Base-by-base conservation (phyloP, 805 yeast species). In the Suhomyces sp. region DNA sequence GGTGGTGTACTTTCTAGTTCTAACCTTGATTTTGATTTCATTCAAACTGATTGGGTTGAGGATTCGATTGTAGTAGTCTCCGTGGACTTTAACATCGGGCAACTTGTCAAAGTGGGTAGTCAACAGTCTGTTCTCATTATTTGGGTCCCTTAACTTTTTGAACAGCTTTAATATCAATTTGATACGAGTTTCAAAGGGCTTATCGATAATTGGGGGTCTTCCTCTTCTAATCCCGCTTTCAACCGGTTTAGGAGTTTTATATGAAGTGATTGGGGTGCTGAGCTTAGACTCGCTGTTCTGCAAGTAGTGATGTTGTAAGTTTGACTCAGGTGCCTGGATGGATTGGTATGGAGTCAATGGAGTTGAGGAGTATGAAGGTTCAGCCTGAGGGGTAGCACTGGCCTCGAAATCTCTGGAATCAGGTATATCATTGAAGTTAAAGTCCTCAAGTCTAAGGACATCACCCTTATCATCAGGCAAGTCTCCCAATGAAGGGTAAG, bases 161-260 rank as follows among this genome's bases (percentile, higher is more conserved):
- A 93, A 68, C 31, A 77, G 80, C 56, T 95, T 79, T 69, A 93
- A 64, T 24, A 93, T 81, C 46, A 87, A 80, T 58, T 91, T 90
- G 60, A 91, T 88, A 44, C 97, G 72, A 53, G 88, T 88, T 60
- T 93, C 97, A 58, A 83, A 90, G 5, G 95, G 95, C 54, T 80
- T 83, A 57, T 86, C 95, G 32, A 88, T 87, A 38, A 87, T 83
- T 2, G 96, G 95, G 4, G 96, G 96, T 49, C 95, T 74, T 13
- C 95, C 95, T 52, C 95, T 74, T 58, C 86, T 82, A 20, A 77
- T 74, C 48, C 87, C 81, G 16, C 61, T 54, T 29, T 60, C 67
- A 16, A 47, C 41, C 32, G 46, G 44, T 14, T 23, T 30, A 4
- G 45, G 33, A 8, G 20, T 25, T 12, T 38, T 31, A 20, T 16